Conservation (phyloP, 306 rosid genomes). For the Ziziphus jujuba region DNA sequence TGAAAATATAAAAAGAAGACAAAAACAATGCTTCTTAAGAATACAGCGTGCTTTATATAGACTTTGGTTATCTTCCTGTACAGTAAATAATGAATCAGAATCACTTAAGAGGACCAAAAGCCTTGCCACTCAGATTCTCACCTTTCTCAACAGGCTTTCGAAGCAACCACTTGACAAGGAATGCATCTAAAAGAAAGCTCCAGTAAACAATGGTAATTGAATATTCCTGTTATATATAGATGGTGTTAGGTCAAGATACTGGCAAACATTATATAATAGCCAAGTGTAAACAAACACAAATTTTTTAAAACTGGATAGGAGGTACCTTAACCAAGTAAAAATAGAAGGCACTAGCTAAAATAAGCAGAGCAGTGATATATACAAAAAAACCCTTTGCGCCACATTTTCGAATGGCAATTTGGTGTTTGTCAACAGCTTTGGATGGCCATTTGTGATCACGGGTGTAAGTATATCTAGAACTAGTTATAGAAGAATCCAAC, state of each 20-base stretch:
- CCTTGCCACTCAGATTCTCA: slow-evolving; percentile 30
- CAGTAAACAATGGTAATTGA: slow-evolving; percentile 48
- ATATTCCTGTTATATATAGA: slow-evolving; percentile 46
- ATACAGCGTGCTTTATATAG: slow-evolving; percentile 1
- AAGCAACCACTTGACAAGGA: slow-evolving; percentile 60
- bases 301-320: neutral
- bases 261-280: neutral
- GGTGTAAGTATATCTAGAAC: slow-evolving; percentile 49
- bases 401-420: slow-evolving; percentile 47
- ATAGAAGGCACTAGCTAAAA: slow-evolving; percentile 49
- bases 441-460: slow-evolving; percentile 58
- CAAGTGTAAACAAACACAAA: neutral
- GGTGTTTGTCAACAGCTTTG: slow-evolving; percentile 62
- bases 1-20: slow-evolving; percentile 33
- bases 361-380: slow-evolving; percentile 40
- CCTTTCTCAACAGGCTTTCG: slow-evolving; percentile 66
- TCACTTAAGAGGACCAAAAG: slow-evolving; percentile 18
- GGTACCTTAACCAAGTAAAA: slow-evolving; percentile 50
- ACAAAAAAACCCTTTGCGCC: slow-evolving; percentile 40
- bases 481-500: slow-evolving; percentile 51
- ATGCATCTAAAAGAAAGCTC: slow-evolving; percentile 52
- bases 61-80: neutral
- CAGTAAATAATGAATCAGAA: neutral
- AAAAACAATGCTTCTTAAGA: neutral
- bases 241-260: slow-evolving; percentile 6